Evolutionary conservation across 371 early-diverging fungal species (phyloP).

Genomic region (Actinomortierella ambigua): DNA sequence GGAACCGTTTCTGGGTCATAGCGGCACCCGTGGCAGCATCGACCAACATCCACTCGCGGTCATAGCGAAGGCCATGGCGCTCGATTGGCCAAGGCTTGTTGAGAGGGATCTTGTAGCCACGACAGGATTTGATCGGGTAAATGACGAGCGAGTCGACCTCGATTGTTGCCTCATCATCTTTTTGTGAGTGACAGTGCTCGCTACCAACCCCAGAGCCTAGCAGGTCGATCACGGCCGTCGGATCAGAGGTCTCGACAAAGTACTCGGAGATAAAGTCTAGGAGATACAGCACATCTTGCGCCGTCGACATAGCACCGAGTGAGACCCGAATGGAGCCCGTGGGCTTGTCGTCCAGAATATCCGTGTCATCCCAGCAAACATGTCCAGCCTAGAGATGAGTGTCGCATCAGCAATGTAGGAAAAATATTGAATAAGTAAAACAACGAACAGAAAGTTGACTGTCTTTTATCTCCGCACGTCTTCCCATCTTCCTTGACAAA

Average conservation of each 20-base stretch:
- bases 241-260: conserved; percentile 49
- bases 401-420: no score
- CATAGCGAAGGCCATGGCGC: conserved; percentile 59
- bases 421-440: no score
- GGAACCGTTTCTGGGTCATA: conserved; percentile 58
- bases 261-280: conserved; percentile 56
- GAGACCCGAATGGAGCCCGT: conserved; percentile 75
- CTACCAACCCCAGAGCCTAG: conserved; percentile 18
- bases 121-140: conserved; percentile 77
- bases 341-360: conserved; percentile 60
- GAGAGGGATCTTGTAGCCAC: conserved; percentile 55
- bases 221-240: conserved; percentile 10
- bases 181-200: conserved; percentile 1
- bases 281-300: conserved; percentile 55
- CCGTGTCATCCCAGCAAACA: conserved; percentile 72
- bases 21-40: conserved; percentile 53
- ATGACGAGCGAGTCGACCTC: conserved; percentile 43
- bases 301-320: conserved; percentile 67
- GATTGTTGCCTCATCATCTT: conserved; percentile 2
- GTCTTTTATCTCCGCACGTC: no score
- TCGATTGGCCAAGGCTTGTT: conserved; percentile 60
- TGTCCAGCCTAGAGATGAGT: conserved; percentile 50
- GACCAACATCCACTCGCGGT: conserved; percentile 70
- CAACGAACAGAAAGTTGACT: no score
- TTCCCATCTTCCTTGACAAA: no score